A percentile compares a stretch with the other conserved stretches of the same genome.
These are phyloP conservation scores for Nakazawaea sp. DNA, from an alignment of 805 yeast genomes.

Conservation along the genomic window DNA sequence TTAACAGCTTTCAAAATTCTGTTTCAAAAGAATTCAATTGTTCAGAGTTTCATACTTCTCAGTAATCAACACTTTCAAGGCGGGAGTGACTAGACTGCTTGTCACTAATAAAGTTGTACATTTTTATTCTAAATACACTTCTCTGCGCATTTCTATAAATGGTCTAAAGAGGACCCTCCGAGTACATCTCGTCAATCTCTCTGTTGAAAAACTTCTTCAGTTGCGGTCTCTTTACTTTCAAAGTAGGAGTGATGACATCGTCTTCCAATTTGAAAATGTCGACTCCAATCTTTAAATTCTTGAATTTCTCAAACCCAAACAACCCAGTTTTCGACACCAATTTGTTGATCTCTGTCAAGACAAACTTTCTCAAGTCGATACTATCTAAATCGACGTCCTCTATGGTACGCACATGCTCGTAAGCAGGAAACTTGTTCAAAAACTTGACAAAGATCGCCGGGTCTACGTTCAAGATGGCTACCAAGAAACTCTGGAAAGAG, in stretches of 20 bases:
- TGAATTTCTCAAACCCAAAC: constrained; percentile 59
- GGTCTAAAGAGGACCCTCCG: constrained; percentile 11
- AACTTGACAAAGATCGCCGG: constrained; percentile 19
- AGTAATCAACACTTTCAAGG: too few relatives aligned
- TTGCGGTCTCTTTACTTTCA: constrained; percentile 32
- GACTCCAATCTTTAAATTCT: constrained; percentile 41
- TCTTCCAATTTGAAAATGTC: constrained; percentile 58
- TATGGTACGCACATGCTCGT: background rate
- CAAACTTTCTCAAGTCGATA: constrained; percentile 18
- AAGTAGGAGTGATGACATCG: constrained; percentile 62
- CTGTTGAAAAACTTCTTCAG: constrained; percentile 9
- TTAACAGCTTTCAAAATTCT: too few relatives aligned
- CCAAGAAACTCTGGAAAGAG: constrained; percentile 46
- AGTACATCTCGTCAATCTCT: constrained; percentile 10
- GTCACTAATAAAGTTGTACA: background rate
- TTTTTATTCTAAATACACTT: background rate
- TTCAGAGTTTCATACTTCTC: too few relatives aligned
- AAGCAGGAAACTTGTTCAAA: background rate
- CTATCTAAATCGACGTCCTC: constrained; percentile 2
- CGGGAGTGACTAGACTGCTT: too few relatives aligned
- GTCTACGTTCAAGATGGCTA: constrained; percentile 59
- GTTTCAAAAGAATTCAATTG: too few relatives aligned
- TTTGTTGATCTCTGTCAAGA: constrained; percentile 30
- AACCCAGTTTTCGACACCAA: constrained; percentile 29
- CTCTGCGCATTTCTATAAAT: background rate